Conservation (phyloP, 345 rosid genomes). For the Cardamine occulta region DNA sequence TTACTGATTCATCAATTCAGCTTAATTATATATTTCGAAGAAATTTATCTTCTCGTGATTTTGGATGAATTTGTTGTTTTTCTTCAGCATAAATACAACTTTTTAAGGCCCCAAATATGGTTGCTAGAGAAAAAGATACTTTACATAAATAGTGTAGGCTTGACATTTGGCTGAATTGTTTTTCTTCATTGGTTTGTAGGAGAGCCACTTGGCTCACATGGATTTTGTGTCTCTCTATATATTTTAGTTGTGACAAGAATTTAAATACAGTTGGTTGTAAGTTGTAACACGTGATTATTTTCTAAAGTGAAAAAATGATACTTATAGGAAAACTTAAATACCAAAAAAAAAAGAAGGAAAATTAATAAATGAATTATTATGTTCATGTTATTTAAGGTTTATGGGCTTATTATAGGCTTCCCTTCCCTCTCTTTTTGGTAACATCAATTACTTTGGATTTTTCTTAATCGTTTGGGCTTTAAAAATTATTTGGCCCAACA, state of each 20-base stretch:
- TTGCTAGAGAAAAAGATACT: neutral
- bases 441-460: no score
- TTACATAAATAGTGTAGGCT: neutral
- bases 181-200: neutral
- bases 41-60: neutral
- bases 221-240: constrained; percentile 13
- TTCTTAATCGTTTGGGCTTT: neutral
- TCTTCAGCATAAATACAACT: neutral
- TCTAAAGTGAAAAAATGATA: neutral
- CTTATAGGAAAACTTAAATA: neutral
- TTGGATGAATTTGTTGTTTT: neutral
- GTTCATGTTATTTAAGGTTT: neutral
- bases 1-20: constrained; percentile 6
- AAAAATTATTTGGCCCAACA: neutral
- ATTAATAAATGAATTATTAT: neutral
- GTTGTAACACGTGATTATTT: neutral
- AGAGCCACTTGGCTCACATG: constrained; percentile 29
- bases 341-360: neutral
- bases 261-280: constrained; percentile 10
- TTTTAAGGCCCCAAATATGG: neutral
- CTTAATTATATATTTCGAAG: neutral
- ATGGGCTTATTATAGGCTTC: neutral
- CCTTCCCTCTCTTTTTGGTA: no score
- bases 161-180: neutral
- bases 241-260: neutral